Base-by-base conservation (phyloP, 2,329 filamentous ascomycete genomes). In the Xylariaceae sp. region DNA sequence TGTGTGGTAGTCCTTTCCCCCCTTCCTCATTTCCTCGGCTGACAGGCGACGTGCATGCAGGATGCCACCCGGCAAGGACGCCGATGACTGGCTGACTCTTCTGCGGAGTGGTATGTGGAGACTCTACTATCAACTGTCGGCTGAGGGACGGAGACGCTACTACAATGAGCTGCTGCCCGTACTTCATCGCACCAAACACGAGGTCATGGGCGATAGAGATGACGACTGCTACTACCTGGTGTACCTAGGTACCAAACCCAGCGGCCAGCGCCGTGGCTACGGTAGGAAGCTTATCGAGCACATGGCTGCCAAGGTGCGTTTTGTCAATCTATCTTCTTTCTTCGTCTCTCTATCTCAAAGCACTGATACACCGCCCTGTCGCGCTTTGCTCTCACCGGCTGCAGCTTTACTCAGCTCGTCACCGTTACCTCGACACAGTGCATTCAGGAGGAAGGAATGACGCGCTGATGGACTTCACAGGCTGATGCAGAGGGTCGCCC, bases 41-140 rank as follows among this genome's bases (percentile, higher is more conserved):
- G 21, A 7, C 21, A 6, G 21, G 11, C 11, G 11, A 6, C 21
- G 6, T 24, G 21, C 11, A 11, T 24, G 47, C 48, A 87, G 83
- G 85, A 78, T 88, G 69, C 82, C 82, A 12, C 87, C 85, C 1
- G 83, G 81, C 38, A 71, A 78, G 57, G 76, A 83, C 60, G 79
- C 83, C 63, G 85, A 90, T 61, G 80, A 81, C 61, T 79, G 76
- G 68, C 72, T 75, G 66, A 87, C 84, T 37, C 73, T 79, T 46
- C 63, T 89, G 49, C 81, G 84, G 47, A 83, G 76, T 56, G 86
- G 86, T 44, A 76, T 88, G 68, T 89, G 85, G 85, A 73, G 82
- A 47, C 73, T 90, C 46, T 76, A 77, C 63, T 90, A 80, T 65
- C 77, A 82, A 59, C 78, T 92, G 45, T 82, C 83, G 9, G 55